Evolutionary conservation across 2,329 filamentous ascomycete species (phyloP).

Genomic region (Aurifilum marmelostoma): DNA sequence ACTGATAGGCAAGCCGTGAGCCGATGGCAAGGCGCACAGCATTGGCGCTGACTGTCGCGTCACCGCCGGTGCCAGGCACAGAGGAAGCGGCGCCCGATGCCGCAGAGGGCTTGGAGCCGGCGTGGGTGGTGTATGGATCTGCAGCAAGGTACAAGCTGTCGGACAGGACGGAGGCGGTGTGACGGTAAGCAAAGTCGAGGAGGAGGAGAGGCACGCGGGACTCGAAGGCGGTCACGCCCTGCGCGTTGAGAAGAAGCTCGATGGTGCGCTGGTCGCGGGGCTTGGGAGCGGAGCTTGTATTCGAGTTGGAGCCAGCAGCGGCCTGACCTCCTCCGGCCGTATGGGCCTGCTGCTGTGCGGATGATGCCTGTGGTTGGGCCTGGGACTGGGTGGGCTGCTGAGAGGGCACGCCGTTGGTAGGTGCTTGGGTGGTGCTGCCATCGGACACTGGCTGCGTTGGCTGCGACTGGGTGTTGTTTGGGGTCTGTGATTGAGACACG

Average conservation of each 20-base stretch:
- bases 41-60: conserved; percentile 64
- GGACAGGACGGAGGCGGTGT: conserved; percentile 71
- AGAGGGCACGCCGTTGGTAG: conserved; percentile 33
- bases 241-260: conserved; percentile 77
- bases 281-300: conserved; percentile 53
- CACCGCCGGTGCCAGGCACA: conserved; percentile 48
- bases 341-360: conserved; percentile 28
- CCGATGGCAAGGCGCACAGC: conserved; percentile 75
- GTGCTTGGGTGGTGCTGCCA: conserved; percentile 36
- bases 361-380: conserved; percentile 34
- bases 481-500: conserved; percentile 34
- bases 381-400: conserved; percentile 35
- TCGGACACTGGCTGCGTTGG: conserved; percentile 27
- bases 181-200: conserved; percentile 85
- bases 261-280: conserved; percentile 80
- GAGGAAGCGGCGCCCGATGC: conserved; percentile 52
- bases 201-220: conserved; percentile 80
- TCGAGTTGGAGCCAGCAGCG: conserved; percentile 35
- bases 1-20: conserved; percentile 69
- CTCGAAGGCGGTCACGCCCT: conserved; percentile 80
- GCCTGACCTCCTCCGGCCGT: conserved; percentile 32
- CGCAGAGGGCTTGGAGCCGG: conserved; percentile 55
- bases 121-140: conserved; percentile 67
- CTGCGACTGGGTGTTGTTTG: conserved; percentile 30
- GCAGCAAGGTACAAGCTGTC: conserved; percentile 71